A percentile compares a stretch with the other conserved stretches of the same genome.
phyloP scores from a whole-genome alignment of 805 yeast genomes.

The Saturnispora gosingensis region DNA sequence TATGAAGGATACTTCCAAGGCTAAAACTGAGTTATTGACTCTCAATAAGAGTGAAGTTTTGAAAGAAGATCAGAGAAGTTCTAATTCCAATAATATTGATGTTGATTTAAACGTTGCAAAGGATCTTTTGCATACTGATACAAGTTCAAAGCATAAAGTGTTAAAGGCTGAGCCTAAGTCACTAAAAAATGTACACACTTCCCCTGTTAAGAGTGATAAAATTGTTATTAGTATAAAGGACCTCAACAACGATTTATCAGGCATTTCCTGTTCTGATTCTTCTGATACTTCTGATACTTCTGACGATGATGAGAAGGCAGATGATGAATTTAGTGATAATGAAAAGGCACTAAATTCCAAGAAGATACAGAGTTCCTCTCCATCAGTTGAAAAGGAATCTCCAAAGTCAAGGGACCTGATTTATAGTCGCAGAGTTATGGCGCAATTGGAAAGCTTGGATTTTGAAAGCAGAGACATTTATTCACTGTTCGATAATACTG shows the following conservation, averaged over 20 bases:
- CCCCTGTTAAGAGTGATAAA: not conserved
- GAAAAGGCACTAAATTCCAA: not conserved
- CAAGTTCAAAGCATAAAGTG: not conserved
- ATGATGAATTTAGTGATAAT: not conserved
- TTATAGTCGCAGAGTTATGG: slow-evolving; percentile 4
- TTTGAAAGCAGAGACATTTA: slow-evolving; percentile 13
- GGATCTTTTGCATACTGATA: not conserved
- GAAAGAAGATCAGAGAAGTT: too few species aligned
- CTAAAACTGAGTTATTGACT: not conserved
- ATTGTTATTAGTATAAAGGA: not conserved
- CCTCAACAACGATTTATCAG: not conserved
- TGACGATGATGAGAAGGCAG: not conserved
- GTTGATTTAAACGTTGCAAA: not conserved
- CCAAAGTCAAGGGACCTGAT: not conserved
- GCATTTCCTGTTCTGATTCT: not conserved
- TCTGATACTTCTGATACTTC: not conserved
- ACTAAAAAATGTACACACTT: not conserved
- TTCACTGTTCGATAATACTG: slow-evolving; percentile 1
- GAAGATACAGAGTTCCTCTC: not conserved
- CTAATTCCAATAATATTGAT: too few species aligned
- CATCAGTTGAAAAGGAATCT: not conserved
- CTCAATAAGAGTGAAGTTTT: too few species aligned
- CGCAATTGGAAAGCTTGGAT: slow-evolving; percentile 11
- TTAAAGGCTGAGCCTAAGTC: not conserved
- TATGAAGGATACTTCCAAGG: not conserved